These are phyloP conservation scores for Coemansia sp. DNA, from an alignment of 192 early-diverging fungal species.

Conservation along the genomic window DNA sequence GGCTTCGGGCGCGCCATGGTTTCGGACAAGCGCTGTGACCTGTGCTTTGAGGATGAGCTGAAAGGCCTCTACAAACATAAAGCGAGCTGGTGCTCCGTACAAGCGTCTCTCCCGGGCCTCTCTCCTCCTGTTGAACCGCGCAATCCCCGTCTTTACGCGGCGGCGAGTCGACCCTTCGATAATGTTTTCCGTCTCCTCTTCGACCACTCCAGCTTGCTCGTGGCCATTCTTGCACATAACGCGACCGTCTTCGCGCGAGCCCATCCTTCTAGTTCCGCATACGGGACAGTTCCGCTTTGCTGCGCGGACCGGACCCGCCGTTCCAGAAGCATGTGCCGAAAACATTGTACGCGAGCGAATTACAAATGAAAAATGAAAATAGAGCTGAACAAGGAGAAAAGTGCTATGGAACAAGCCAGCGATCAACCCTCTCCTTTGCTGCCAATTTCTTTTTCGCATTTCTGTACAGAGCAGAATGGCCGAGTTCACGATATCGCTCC, in stretches of 20 bases:
- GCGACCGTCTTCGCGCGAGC: constrained; percentile 34
- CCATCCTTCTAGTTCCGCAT: constrained; percentile 37
- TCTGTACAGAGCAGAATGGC: constrained; percentile 10
- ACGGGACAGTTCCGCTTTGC: constrained; percentile 34
- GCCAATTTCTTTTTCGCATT: background rate
- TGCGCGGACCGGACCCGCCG: constrained; percentile 1
- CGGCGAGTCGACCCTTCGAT: constrained; percentile 27
- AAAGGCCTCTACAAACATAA: constrained; percentile 25
- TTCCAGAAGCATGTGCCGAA: background rate
- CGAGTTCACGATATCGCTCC: constrained; percentile 49
- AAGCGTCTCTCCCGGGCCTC: constrained; percentile 5
- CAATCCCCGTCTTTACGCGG: background rate
- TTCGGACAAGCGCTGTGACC: constrained; percentile 21
- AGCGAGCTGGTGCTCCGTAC: constrained; percentile 33
- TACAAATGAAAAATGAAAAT: background rate
- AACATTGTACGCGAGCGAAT: background rate
- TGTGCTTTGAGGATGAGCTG: constrained; percentile 36
- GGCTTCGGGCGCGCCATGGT: constrained; percentile 25
- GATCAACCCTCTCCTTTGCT: background rate
- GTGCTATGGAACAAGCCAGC: background rate
- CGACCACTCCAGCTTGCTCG: constrained; percentile 37
- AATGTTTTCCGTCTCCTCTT: constrained; percentile 30
- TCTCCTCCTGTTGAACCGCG: constrained; percentile 14
- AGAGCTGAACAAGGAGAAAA: background rate
- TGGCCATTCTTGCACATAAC: constrained; percentile 44